phyloP scores from a whole-genome alignment of 176 grass and related monocot species.

The Typha latifolia region DNA sequence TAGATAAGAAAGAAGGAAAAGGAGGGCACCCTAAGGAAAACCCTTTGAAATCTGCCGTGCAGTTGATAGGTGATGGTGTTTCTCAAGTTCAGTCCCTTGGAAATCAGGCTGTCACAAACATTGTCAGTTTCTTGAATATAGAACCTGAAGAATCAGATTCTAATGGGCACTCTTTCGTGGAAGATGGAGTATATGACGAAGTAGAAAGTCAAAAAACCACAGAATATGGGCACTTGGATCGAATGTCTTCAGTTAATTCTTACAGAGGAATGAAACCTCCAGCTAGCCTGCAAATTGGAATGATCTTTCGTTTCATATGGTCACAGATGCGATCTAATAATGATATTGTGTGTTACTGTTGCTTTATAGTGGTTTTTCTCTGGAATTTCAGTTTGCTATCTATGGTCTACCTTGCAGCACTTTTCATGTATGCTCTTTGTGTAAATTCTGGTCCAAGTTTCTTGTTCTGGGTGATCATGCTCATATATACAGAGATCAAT shows the following conservation, averaged over 20 bases:
- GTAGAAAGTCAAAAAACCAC: constrained; percentile 38
- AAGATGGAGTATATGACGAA: constrained; percentile 35
- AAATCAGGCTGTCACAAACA: constrained; percentile 97
- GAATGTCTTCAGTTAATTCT: constrained; percentile 56
- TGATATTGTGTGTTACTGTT: constrained; percentile 97
- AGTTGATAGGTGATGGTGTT: constrained; percentile 93
- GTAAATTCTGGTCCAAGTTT: constrained; percentile 91
- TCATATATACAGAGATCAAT: constrained; percentile 92
- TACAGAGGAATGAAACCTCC: constrained; percentile 22
- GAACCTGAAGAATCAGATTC: constrained; percentile 64
- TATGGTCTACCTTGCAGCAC: constrained; percentile 88
- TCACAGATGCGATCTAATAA: constrained; percentile 95
- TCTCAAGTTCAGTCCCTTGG: constrained; percentile 93
- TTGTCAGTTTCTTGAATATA: constrained; percentile 93
- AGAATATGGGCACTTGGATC: constrained; percentile 38
- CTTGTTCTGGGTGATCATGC: constrained; percentile 89
- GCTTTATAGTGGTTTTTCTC: constrained; percentile 79
- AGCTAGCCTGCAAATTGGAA: constrained; percentile 59
- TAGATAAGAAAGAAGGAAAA: constrained; percentile 41
- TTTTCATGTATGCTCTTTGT: constrained; percentile 95
- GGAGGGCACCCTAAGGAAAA: constrained; percentile 57
- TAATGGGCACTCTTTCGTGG: constrained; percentile 23
- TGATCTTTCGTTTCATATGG: constrained; percentile 79
- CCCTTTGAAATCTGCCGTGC: constrained; percentile 86
- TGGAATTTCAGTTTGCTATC: constrained; percentile 99